Evolutionary conservation across 331 rosid species (phyloP), one percentile per base, ranked within the genome.

Genomic region (Prunus yedoensis): DNA sequence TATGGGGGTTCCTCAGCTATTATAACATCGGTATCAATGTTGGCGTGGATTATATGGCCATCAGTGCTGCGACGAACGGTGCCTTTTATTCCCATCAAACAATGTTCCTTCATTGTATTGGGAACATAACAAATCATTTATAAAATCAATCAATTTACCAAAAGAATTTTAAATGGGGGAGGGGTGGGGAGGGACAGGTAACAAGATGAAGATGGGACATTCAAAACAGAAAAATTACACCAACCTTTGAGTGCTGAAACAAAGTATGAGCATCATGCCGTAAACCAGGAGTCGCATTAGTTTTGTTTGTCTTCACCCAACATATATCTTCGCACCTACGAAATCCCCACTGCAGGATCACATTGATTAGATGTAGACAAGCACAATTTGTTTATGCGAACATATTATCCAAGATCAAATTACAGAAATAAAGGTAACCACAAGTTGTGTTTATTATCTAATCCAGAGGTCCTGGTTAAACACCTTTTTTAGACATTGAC

Each of bases 241-340:
- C 52, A 52, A 91, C 98, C 97, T 93, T 93, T 73, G 98, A 93
- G 85, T 93, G 98, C 85, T 93, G 98, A 87, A 91, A 93, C 76
- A 93, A 81, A 80, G 98, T 93, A 73, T 89, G 98, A 63, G 97
- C 86, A 75, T 93, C 98, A 66, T 93, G 98, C 57, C 97, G 85
- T 79, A 88, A 77, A 56, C 97, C 98, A 52, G 97, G 89, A 56
- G 94, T 83, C 80, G 96, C 94, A 80, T 85, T 91, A 82, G 59
- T 82, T 88, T 93, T 91, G 84, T 93, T 93, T 23, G 98, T 93
- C 87, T 91, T 93, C 79, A 93, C 98, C 98, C 98, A 93, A 82
- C 98, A 93, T 81, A 93, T 93, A 88, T 93, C 98, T 80, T 93
- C 98, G 76, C 98, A 93, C 79, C 98, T 89, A 57, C 97, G 92